Base-by-base conservation (phyloP, 176 grass and related monocot species). In the Phoenix roebelenii region DNA sequence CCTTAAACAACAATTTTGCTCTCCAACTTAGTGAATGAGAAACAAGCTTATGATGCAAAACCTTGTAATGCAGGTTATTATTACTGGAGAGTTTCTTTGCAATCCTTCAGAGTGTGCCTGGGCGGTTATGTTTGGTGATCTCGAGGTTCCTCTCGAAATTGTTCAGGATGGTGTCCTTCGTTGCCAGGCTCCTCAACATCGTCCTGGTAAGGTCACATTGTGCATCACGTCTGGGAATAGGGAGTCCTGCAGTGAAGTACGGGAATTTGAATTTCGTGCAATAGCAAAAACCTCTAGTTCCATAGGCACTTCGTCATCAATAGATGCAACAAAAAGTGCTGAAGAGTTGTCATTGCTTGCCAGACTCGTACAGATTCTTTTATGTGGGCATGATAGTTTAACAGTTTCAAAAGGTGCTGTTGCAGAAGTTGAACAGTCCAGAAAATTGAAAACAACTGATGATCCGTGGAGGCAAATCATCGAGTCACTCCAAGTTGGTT, bases 31-130 rank as follows among this genome's bases (percentile, higher is more conserved):
- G 35, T 44, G 35, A 44, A 14, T 44, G 35, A 44, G 10, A 44
- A 44, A 44, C 35, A 14, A 44, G 35, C 35, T 44, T 44, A 44
- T 44, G 35, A 44, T 14, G 35, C 10, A 44, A 7, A 50, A 63
- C 60, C 19, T 65, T 56, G 58, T 52, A 28, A 68, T 72, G 52
- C 73, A 97, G 92, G 76, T 98, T 70, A 85, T 98, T 65, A 89
- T 98, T 83, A 85, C 76, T 50, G 93, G 93, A 76, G 65, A 83
- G 49, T 98, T 98, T 74, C 73, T 88, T 65, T 98, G 78, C 72
- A 73, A 81, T 75, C 63, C 60, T 18, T 78, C 51, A 16, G 78
- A 83, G 64, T 79, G 23, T 63, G 65, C 22, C 49, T 87, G 82
- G 88, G 72, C 76, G 15, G 81, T 85, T 48, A 85, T 92, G 87